Evolutionary conservation across 805 yeast genomes (phyloP).

Genomic region (Zygotorulaspora sp.): DNA sequence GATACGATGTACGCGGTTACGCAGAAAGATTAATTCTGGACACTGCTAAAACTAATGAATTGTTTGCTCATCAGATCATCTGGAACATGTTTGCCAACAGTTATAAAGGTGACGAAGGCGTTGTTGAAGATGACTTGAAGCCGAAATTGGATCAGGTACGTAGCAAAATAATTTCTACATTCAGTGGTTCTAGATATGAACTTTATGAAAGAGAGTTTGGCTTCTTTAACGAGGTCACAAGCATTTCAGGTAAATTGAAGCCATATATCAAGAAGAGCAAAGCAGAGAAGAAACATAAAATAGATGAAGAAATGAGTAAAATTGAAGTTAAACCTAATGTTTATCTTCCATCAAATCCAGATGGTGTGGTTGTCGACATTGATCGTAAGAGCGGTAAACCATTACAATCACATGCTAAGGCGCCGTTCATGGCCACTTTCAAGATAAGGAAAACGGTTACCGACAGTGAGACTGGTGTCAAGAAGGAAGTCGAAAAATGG

Average conservation of each 20-base stretch:
- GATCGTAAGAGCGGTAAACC: conserved; percentile 91
- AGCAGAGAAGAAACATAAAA: conserved; percentile 92
- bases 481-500: conserved; percentile 61
- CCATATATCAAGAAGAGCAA: conserved; percentile 92
- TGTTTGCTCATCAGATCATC: conserved; percentile 95
- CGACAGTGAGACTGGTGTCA: conserved; percentile 39
- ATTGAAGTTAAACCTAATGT: conserved; percentile 75
- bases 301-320: conserved; percentile 89
- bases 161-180: conserved; percentile 54
- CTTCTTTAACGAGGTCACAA: conserved; percentile 87
- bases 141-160: conserved; percentile 77
- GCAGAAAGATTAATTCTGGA: conserved; percentile 86
- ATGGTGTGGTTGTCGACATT: conserved; percentile 88
- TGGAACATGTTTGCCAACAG: conserved; percentile 97
- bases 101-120: conserved; percentile 82
- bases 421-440: conserved; percentile 97
- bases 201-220: conserved; percentile 81
- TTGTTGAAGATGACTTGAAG: conserved; percentile 73
- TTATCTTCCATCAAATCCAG: conserved; percentile 93
- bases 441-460: conserved; percentile 59
- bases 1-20: conserved; percentile 79
- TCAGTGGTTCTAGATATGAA: conserved; percentile 53
- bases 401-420: conserved; percentile 95
- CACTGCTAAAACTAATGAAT: conserved; percentile 82
- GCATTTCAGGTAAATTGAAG: conserved; percentile 89